Evolutionary conservation across 371 early-diverging fungal genomes (phyloP), one percentile per base, ranked within the genome.

Genomic region (Mucor velutinosus): DNA sequence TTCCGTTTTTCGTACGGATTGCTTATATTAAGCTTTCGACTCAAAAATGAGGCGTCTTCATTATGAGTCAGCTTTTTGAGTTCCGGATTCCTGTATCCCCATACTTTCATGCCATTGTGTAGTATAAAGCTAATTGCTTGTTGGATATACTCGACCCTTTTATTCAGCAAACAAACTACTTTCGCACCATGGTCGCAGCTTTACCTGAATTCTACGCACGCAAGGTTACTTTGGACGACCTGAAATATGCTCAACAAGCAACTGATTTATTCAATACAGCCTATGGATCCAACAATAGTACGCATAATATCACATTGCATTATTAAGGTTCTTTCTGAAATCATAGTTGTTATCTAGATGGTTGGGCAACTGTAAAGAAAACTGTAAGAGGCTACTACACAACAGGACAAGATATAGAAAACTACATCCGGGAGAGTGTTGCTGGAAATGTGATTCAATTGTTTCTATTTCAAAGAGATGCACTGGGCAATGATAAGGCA

Each of bases 1-100:
- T 10, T 10, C 6, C 17, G 17, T 17, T 41, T 41, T 41, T 41
- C 41, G 41, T 41, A 41, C 17, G 0, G 41, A 41, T 41, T 17
- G 41, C 14, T n/a, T n/a, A n/a, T n/a, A n/a, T 41, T 41, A 41
- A 41, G 5, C 41, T 41, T 41, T 72, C 72, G 0, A 37, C 70
- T 47, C 30, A 58, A 39, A 21, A n/a, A 35, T 62, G 19, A 58
- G 29, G 41, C 41, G 41, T 41, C 41, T n/a, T 37, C 39, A 30
- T 27, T 65, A 30, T 30, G 25, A 27, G 43, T 60, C 47, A 47
- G 47, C n/a, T 19, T 47, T 47, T 47, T 8, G 21, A 8, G 10
- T 47, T 47, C 47, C 47, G 47, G 19, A 19, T 47, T 47, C 11
- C 47, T 47, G 47, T 47, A 47, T 21, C 19, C 11, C 47, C 21